Evolutionary conservation across 257 asterid genomes (phyloP).

Genomic region (Cynanchum wilfordii): DNA sequence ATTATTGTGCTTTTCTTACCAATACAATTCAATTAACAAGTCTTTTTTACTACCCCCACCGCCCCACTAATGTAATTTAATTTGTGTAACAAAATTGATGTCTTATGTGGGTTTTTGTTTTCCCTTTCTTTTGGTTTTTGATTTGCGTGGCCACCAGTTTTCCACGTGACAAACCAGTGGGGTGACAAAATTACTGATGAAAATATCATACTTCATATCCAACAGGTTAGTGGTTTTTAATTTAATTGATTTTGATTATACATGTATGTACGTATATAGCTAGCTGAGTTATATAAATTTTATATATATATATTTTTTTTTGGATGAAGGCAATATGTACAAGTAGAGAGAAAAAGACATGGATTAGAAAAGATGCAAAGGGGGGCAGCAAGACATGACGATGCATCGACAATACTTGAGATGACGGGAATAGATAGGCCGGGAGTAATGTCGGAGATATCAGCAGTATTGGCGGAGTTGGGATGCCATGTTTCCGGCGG

Average conservation of each 20-base stretch:
- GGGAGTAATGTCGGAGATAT: constrained; percentile 79
- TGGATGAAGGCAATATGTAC: constrained; percentile 46
- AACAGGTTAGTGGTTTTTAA: constrained; percentile 40
- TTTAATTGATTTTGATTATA: neutral
- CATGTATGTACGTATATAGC: no score
- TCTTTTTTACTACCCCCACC: no score
- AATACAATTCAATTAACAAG: neutral
- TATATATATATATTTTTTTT: no score
- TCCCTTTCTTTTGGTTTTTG: constrained; percentile 21
- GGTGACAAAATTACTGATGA: constrained; percentile 68
- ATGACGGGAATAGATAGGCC: constrained; percentile 81
- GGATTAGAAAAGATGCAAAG: constrained; percentile 19
- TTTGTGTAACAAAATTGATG: no score
- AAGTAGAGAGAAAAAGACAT: constrained; percentile 35
- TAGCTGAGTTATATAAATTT: neutral
- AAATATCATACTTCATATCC: constrained; percentile 47
- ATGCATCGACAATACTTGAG: constrained; percentile 51
- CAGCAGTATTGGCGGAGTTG: constrained; percentile 68
- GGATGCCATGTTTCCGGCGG: constrained; percentile 73
- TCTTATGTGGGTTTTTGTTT: neutral
- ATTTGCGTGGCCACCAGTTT: constrained; percentile 40
- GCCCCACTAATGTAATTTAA: no score
- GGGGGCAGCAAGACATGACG: constrained; percentile 15
- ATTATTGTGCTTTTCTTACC: neutral
- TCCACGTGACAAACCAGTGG: constrained; percentile 80